Base-by-base conservation (phyloP, 2,329 filamentous ascomycete genomes). In the Neoarthrinium moseri region DNA sequence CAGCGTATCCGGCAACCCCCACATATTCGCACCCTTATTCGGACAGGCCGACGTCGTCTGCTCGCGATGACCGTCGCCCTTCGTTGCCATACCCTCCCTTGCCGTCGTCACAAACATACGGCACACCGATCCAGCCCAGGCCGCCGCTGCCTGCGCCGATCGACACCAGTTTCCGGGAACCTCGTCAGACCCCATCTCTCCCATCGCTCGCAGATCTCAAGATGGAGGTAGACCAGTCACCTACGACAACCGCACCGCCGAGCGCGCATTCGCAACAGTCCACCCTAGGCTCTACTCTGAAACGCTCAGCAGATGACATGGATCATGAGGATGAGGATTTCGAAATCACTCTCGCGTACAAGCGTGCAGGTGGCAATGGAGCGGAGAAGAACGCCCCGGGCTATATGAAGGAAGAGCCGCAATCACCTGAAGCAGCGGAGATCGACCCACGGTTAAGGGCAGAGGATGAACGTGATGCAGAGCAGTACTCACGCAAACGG, bases 81-180 rank as follows among this genome's bases (percentile, higher is more conserved):
- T 45, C 43, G 10, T 30, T 45, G 24, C n/a, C 43, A 17, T 45
- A 38, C 22, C 24, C 34, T 13, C 15, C 43, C 8, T 12, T 34
- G 6, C n/a, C n/a, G n/a, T 20, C 43, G 26, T 30, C 29, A n/a
- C 20, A 21, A 39, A 15, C 11, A 7, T 44, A 44, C 23, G 41
- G 40, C 2, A n/a, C 30, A 27, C 22, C 41, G 6, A 34, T 44
- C 12, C 41, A 44, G 41, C 32, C 41, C 12, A 30, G 41, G 11
- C 27, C 38, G 17, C 29, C 38, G 22, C 21, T 35, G 15, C 45
- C 45, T 6, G 21, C 37, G 13, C 43, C 43, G 13, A 41, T 32
- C 15, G 37, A 46, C 22, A 46, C 55, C 63, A 21, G 40, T 29
- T 32, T 32, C 12, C 27, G 17, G 12, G 15, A 15, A 4, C 15